Conservation (phyloP, 352 stramenopile genomes). For the Globisporangium parvum region DNA sequence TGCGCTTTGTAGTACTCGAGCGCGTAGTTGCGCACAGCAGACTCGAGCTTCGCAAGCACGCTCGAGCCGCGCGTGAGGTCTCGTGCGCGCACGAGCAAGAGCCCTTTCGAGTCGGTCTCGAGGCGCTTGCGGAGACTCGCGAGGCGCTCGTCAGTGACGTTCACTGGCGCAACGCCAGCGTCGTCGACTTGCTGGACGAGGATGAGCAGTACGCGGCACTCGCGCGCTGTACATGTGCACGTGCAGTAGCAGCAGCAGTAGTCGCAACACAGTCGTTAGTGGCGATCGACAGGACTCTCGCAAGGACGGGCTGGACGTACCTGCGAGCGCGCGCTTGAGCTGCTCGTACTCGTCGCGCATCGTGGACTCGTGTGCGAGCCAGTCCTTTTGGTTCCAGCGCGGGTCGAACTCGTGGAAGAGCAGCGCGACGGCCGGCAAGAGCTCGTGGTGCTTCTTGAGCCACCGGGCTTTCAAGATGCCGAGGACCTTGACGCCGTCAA, state of each 20-base stretch:
- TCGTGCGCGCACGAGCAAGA: slow-evolving; percentile 58
- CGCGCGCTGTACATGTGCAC: slow-evolving; percentile 26
- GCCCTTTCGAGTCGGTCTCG: slow-evolving; percentile 67
- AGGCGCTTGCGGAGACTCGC: slow-evolving; percentile 55
- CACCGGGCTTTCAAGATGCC: slow-evolving; percentile 76
- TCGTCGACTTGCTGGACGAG: slow-evolving; percentile 81
- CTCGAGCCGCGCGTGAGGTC: slow-evolving; percentile 56
- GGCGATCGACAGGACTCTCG: not conserved
- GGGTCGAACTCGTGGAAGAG: slow-evolving; percentile 85
- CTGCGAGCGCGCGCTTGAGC: slow-evolving; percentile 49
- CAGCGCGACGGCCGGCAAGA: slow-evolving; percentile 70
- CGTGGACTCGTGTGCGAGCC: slow-evolving; percentile 53
- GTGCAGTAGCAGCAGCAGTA: not conserved
- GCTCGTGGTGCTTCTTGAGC: slow-evolving; percentile 86
- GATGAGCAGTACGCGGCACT: slow-evolving; percentile 75
- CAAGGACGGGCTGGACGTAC: slow-evolving; percentile 2
- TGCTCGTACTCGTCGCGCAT: slow-evolving; percentile 77
- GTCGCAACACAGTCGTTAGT: not conserved
- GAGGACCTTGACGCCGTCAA: slow-evolving; percentile 61
- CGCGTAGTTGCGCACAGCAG: slow-evolving; percentile 61
- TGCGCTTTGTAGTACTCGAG: slow-evolving; percentile 88
- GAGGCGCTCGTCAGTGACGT: slow-evolving; percentile 72
- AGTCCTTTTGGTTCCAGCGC: slow-evolving; percentile 61
- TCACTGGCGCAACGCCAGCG: slow-evolving; percentile 41
- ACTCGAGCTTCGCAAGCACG: slow-evolving; percentile 70